Percentiles rank a stretch among this genome's conserved stretches.
These are phyloP conservation scores for Fusarium chaquense DNA, from an alignment of 2,329 filamentous ascomycete species.

Conservation along the genomic window DNA sequence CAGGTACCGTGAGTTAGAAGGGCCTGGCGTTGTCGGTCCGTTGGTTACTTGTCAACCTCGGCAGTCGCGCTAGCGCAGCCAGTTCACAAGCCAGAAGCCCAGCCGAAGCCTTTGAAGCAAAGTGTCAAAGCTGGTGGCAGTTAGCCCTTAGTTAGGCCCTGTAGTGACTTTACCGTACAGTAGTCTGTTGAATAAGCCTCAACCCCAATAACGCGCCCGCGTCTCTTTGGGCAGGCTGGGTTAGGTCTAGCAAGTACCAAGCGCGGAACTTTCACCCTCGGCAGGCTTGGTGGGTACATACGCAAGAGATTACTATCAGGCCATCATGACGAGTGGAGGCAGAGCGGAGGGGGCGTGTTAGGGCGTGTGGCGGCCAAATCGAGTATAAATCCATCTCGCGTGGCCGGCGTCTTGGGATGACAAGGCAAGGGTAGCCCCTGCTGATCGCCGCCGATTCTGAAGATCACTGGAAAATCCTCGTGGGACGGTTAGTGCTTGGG, in stretches of 20 bases:
- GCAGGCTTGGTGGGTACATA: slow-evolving; percentile 29
- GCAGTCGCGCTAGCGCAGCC: slow-evolving; percentile 27
- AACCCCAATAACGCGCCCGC: slow-evolving; percentile 31
- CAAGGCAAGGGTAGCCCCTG: slow-evolving; percentile 45
- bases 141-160: slow-evolving; percentile 2
- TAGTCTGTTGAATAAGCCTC: slow-evolving; percentile 28
- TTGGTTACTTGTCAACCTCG: slow-evolving; percentile 32
- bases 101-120: slow-evolving; percentile 26
- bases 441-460: slow-evolving; percentile 48
- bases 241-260: slow-evolving; percentile 12
- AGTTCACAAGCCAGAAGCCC: slow-evolving; percentile 35
- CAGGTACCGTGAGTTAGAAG: slow-evolving; percentile 19
- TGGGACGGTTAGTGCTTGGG: slow-evolving; percentile 34
- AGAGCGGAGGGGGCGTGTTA: slow-evolving; percentile 17
- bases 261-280: slow-evolving; percentile 41
- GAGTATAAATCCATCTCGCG: slow-evolving; percentile 50
- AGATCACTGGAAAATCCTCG: slow-evolving; percentile 49
- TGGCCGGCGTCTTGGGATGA: slow-evolving; percentile 44
- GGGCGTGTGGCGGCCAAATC: slow-evolving; percentile 37
- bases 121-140: slow-evolving; percentile 21
- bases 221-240: slow-evolving; percentile 23
- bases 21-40: slow-evolving; percentile 27
- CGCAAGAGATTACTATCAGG: slow-evolving; percentile 49
- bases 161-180: slow-evolving; percentile 1
- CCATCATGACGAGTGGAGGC: slow-evolving; percentile 46